Base-by-base conservation (phyloP, 345 rosid species). In the Eucalyptus guilfoylei region DNA sequence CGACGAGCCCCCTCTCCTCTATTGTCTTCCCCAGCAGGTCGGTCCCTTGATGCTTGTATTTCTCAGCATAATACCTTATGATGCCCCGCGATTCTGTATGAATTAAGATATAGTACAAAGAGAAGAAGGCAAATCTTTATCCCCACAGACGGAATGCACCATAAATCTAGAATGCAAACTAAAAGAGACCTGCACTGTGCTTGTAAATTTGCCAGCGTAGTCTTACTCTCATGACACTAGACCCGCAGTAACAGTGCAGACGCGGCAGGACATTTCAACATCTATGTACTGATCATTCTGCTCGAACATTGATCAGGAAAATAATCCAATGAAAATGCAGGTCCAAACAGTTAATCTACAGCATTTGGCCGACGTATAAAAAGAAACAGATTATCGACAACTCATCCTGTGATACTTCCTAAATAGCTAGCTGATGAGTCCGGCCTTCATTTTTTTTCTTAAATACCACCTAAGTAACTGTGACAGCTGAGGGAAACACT, bases 1-100 rank as follows among this genome's bases (percentile, higher is more conserved):
- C 98, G 8, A 96, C 95, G 6, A 91, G 91, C 4, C 95, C 98
- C 62, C 93, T 92, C 14, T 92, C 96, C 87, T 94, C 94, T 34
- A 91, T 17, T 5, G 92, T 92, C 55, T 92, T 90, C 2, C 95
- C 95, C 24, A 94, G 88, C 24, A 94, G 92, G 45, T 92, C 93
- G 8, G 92, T 92, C 30, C 94, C 96, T 49, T 94, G 95, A 5
- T 91, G 37, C 89, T 89, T 91, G 94, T 95, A 95, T 55, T 96
- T 96, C 86, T 96, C 96, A 8, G 97, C 94, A 60, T 93, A 91
- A 92, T 95, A 95, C 91, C 97, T 93, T 67, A 94, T 92, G 90
- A 95, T 95, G 12, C 97, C 98, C 24, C 97, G 92, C 1, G 96
- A 96, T 92, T 95, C 98, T 96, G 92, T 42, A 76, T 81, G 28